Conservation (phyloP, 2,329 filamentous ascomycete species). For the Colletotrichum aenigma region DNA sequence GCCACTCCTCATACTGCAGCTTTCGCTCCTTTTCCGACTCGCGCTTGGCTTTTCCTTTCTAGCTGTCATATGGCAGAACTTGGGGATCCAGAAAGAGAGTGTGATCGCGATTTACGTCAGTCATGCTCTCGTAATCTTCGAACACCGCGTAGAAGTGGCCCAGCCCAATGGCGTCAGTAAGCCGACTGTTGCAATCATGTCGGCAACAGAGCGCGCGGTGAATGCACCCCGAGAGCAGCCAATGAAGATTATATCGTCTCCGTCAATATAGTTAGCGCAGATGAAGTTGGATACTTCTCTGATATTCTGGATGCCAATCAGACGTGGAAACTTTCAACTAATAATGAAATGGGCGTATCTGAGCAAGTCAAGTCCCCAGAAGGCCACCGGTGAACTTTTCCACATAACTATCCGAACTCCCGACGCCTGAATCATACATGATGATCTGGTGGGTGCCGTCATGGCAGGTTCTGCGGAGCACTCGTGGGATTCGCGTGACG, state of each 20-base stretch:
- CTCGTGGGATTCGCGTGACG: constrained; percentile 64
- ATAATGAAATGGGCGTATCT: constrained; percentile 36
- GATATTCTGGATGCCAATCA: constrained; percentile 43
- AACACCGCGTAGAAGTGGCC: constrained; percentile 60
- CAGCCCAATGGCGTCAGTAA: constrained; percentile 55
- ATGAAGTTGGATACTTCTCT: constrained; percentile 67
- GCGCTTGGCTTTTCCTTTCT: constrained; percentile 35
- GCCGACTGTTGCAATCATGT: constrained; percentile 55
- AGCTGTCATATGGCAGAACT: constrained; percentile 48
- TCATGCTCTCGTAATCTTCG: constrained; percentile 56
- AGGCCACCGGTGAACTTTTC: constrained; percentile 57
- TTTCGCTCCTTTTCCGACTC: neutral
- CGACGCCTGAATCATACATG: constrained; percentile 65
- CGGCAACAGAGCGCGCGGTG: constrained; percentile 58
- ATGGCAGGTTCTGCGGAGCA: constrained; percentile 53
- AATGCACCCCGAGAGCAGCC: constrained; percentile 66
- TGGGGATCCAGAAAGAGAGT: constrained; percentile 51
- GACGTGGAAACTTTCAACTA: neutral
- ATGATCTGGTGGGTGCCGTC: constrained; percentile 62
- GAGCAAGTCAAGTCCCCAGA: constrained; percentile 57
- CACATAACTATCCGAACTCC: constrained; percentile 52
- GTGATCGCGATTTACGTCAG: constrained; percentile 45
- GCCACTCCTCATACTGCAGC: constrained; percentile 41
- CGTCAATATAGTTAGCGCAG: constrained; percentile 63
- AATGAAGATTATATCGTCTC: constrained; percentile 61